Conservation (phyloP, 2,329 filamentous ascomycete species). For the Orbilia quercus region DNA sequence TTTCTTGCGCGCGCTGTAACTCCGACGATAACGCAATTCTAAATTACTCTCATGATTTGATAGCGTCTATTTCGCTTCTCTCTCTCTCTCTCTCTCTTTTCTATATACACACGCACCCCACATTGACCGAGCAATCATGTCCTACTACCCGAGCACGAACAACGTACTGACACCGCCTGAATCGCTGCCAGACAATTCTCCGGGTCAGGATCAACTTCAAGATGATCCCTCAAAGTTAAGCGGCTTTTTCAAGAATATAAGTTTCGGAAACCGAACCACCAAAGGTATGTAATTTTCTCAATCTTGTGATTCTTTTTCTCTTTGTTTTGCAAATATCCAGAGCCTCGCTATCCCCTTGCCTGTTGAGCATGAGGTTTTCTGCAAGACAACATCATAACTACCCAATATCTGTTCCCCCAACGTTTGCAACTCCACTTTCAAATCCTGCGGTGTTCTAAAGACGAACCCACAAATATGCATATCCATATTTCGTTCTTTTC, state of each 20-base stretch:
- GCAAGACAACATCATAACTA: conserved; percentile 19
- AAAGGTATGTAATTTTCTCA: conserved; percentile 56
- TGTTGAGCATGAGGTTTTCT: conserved; percentile 33
- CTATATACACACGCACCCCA: conserved; percentile 18
- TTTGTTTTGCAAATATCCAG: neutral
- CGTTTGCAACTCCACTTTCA: conserved; percentile 1
- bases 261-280: conserved; percentile 54
- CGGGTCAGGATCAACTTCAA: conserved; percentile 22
- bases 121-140: conserved; percentile 33
- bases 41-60: conserved; percentile 44
- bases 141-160: conserved; percentile 30
- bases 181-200: conserved; percentile 51
- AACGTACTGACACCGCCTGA: conserved; percentile 54
- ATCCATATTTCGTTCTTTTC: neutral
- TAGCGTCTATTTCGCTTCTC: neutral
- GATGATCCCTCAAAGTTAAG: conserved; percentile 54
- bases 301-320: conserved; percentile 32
- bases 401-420: conserved; percentile 1
- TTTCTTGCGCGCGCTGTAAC: neutral
- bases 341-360: neutral
- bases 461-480: neutral
- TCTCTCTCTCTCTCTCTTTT: conserved; percentile 5
- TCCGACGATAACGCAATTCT: conserved; percentile 29
- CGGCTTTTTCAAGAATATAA: conserved; percentile 56
- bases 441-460: neutral